A percentile compares a stretch with the other conserved stretches of the same genome.
phyloP scores from a whole-genome alignment of 108 stramenopile species.

The Bacterosira constricta region DNA sequence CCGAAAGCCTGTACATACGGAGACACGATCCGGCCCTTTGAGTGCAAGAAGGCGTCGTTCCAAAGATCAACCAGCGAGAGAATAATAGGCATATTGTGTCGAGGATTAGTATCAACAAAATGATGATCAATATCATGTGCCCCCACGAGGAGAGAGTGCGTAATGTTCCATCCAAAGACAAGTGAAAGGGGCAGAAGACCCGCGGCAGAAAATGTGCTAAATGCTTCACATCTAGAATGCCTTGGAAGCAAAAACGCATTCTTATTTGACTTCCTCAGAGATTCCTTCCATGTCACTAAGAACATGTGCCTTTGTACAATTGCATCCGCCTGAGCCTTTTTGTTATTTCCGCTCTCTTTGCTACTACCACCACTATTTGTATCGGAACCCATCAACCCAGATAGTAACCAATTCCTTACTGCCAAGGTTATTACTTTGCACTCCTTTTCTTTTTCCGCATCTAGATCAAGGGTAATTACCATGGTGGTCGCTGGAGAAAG shows the following conservation, averaged over 20 bases:
- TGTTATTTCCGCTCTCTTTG: background rate
- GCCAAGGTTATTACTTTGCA: constrained; percentile 37
- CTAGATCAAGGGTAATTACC: constrained; percentile 59
- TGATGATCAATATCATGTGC: constrained; percentile 84
- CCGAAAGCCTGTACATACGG: constrained; percentile 62
- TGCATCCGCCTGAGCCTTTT: constrained; percentile 15
- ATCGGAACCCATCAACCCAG: constrained; percentile 39
- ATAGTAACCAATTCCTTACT: constrained; percentile 65
- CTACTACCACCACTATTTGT: constrained; percentile 1
- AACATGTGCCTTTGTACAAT: constrained; percentile 70
- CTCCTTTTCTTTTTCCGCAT: constrained; percentile 56
- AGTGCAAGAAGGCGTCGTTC: constrained; percentile 70
- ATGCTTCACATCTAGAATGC: constrained; percentile 74
- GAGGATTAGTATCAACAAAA: constrained; percentile 84
- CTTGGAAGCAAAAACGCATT: constrained; percentile 70
- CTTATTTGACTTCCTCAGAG: constrained; percentile 42
- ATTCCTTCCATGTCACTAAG: constrained; percentile 65
- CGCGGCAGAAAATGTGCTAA: constrained; percentile 70
- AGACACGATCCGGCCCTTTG: constrained; percentile 57
- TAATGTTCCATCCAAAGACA: constrained; percentile 80
- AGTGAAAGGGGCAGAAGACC: constrained; percentile 74
- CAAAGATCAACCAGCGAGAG: constrained; percentile 80
- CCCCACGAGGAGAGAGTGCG: constrained; percentile 56
- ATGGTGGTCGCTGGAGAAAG: constrained; percentile 69
- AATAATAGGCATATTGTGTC: constrained; percentile 82